phyloP scores from a whole-genome alignment of 192 early-diverging fungal genomes.

The Umbelopsis sp. region DNA sequence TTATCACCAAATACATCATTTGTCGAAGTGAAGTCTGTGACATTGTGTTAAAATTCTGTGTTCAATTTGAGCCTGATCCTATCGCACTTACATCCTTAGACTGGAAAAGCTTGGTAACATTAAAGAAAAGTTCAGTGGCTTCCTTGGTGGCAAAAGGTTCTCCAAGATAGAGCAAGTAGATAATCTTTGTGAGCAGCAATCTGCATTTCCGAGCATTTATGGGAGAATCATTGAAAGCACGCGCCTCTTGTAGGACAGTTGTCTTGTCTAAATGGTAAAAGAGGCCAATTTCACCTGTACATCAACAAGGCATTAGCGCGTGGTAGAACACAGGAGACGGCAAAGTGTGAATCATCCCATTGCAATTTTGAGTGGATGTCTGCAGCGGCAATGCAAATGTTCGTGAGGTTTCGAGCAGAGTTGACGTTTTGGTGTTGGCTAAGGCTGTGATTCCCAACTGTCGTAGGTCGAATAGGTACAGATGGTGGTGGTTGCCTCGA shows the following conservation, averaged over 20 bases:
- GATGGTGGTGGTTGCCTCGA: too few species aligned
- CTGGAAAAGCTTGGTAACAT: slow-evolving; percentile 97
- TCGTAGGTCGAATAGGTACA: too few species aligned
- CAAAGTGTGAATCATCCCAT: neutral
- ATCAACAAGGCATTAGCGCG: neutral
- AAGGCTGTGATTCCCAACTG: too few species aligned
- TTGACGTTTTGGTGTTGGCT: too few species aligned
- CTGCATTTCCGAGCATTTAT: slow-evolving; percentile 95
- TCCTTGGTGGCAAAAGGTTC: slow-evolving; percentile 91
- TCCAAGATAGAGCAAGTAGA: slow-evolving; percentile 89
- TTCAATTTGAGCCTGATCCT: neutral
- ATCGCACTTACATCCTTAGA: slow-evolving; percentile 75
- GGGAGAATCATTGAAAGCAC: slow-evolving; percentile 95
- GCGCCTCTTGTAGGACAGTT: slow-evolving; percentile 92
- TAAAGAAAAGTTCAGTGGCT: slow-evolving; percentile 97
- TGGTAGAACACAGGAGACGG: neutral
- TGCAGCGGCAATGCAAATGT: too few species aligned
- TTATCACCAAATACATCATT: slow-evolving; percentile 97
- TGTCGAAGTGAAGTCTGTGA: slow-evolving; percentile 87
- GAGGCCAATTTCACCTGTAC: slow-evolving; percentile 72
- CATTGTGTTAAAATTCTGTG: neutral
- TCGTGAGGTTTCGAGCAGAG: too few species aligned
- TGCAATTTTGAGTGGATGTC: too few species aligned
- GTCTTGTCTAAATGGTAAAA: slow-evolving; percentile 92
- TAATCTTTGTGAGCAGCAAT: slow-evolving; percentile 89